Base-by-base conservation (phyloP, 2,329 filamentous ascomycete species). In the Xylariaceae sp. region DNA sequence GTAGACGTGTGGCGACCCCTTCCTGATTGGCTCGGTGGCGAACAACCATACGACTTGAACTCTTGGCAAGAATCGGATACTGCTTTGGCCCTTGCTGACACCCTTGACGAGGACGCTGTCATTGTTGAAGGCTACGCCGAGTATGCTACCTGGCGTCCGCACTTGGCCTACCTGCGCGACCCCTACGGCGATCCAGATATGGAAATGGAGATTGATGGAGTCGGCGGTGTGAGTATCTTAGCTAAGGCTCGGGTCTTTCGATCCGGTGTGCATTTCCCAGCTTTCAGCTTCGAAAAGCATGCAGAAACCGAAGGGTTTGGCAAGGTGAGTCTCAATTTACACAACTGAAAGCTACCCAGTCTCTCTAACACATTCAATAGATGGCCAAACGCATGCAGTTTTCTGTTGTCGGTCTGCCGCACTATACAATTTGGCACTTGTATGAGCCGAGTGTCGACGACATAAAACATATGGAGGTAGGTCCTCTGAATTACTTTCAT, bases 11-110 rank as follows among this genome's bases (percentile, higher is more conserved):
- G 94, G 94, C 88, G 94, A 65, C 94, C 94, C n/a, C 83, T 99
- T 52, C 94, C 94, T 5, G 94, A 99, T 74, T 99, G 94, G 94
- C 88, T 99, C 23, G 94, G 94, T 51, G 95, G 94, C 69, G 94
- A 99, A 74, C 94, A 99, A 73, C 94, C 94, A 1, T 99, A 99
- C 74, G 94, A 99, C 76, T 75, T 99, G 68, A 99, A 99, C 74
- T 97, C 93, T 13, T 99, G 94, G 94, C 94, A 99, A 75, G 94
- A 99, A 75, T 99, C 94, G 0, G 95, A 99, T 72, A 99, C 94
- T 0, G 94, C 94, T 0, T 80, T 99, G 55, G 90, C 91, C 7
- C 82, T 99, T 44, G 94, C 94, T 9, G 93, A 99, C 65, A 96
- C 92, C 0, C 82, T 99, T 3, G 94, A 99, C 66, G 94, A 99